Evolutionary conservation across 192 early-diverging fungal species (phyloP).

Genomic region (Backusella westeae): DNA sequence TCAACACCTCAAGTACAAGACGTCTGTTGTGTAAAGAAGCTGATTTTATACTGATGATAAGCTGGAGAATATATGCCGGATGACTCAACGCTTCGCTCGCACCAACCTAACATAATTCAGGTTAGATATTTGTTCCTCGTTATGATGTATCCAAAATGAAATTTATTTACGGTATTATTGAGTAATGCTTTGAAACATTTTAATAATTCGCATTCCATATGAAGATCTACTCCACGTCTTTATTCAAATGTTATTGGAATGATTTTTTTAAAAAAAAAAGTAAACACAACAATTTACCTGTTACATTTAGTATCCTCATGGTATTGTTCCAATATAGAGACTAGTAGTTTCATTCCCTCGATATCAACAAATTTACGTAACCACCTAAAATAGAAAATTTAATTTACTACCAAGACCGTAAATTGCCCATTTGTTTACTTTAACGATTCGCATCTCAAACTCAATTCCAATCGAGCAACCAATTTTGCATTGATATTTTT

Average conservation of each 20-base stretch:
- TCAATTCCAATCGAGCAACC: neutral
- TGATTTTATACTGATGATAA: conserved; percentile 70
- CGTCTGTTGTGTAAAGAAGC: conserved; percentile 66
- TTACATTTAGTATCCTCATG: neutral
- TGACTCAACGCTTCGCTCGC: conserved; percentile 70
- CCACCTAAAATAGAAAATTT: neutral
- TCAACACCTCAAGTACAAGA: conserved; percentile 70
- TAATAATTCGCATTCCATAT: conserved; percentile 75
- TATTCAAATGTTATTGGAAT: neutral
- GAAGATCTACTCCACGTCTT: conserved; percentile 61
- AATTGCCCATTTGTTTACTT: conserved; percentile 38
- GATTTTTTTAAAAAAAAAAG: conserved; percentile 19
- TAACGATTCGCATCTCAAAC: neutral
- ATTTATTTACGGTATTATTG: conserved; percentile 49
- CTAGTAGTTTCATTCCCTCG: neutral
- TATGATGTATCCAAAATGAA: neutral
- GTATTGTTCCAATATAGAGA: neutral
- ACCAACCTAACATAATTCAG: conserved; percentile 53
- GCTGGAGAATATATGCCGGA: conserved; percentile 65
- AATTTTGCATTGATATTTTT: neutral
- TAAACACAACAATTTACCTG: neutral
- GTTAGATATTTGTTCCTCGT: neutral
- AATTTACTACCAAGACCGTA: neutral
- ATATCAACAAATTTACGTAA: neutral
- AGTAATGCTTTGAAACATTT: conserved; percentile 78